Percentiles rank a stretch among this genome's conserved stretches.
Conservation (phyloP, 2,329 filamentous ascomycete species). For the Trichoderma breve region DNA sequence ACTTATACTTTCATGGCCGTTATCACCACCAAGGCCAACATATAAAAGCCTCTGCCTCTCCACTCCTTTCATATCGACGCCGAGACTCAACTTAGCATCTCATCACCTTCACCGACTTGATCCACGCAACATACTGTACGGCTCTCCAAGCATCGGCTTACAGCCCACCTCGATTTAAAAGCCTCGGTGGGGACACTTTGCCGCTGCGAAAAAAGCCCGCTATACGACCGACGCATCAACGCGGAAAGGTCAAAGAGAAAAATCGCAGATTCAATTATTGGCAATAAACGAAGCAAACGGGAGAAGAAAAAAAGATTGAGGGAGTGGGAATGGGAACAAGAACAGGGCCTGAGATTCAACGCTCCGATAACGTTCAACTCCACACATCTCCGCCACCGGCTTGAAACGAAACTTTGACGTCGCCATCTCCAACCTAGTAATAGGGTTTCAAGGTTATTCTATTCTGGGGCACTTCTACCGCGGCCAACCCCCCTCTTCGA, state of each 20-base stretch:
- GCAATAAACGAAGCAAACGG: neutral
- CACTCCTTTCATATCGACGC: neutral
- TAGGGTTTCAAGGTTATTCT: neutral
- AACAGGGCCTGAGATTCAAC: neutral
- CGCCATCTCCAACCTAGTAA: neutral
- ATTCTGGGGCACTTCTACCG: neutral
- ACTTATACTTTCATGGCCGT: neutral
- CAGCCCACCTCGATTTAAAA: slow-evolving; percentile 6
- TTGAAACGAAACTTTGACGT: neutral
- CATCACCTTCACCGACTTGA: neutral
- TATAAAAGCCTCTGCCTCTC: neutral
- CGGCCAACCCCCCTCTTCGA: neutral
- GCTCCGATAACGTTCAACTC: neutral
- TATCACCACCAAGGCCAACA: neutral
- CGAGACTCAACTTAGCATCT: neutral
- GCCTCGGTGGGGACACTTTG: slow-evolving; percentile 1
- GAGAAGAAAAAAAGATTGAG: neutral
- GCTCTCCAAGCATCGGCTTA: neutral
- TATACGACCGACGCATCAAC: neutral
- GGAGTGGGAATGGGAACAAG: neutral
- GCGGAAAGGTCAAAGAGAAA: neutral
- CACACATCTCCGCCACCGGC: neutral
- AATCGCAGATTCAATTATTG: no score
- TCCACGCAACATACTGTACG: neutral
- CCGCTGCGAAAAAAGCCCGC: neutral